Evolutionary conservation across 148 eudicot genomes (phyloP), one percentile per base, ranked within the genome.

Genomic region (Heliosperma pusillum): DNA sequence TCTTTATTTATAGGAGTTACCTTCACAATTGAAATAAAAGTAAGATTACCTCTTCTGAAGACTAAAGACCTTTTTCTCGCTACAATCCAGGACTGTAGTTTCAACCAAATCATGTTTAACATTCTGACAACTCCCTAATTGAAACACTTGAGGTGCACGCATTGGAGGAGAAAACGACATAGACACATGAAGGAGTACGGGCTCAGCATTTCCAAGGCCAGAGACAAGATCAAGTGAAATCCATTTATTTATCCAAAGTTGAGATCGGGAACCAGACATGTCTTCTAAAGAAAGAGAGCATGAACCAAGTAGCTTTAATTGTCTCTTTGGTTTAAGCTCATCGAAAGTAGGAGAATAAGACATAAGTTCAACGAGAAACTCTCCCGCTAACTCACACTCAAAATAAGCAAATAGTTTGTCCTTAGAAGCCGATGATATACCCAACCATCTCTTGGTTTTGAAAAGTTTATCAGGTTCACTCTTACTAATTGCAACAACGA

Each of bases 391-490:
- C 74, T 90, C 86, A 80, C 99, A 96, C 7, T 83, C 85, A 81
- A 96, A 92, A 69, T 26, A 78, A 79, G 97, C 99, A 58, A 90
- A 88, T 74, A 85, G 89, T 76, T 92, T 96, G 64, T 83, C 86
- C 59, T 82, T 84, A 22, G 87, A 84, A 69, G 84, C 87, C 3
- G 97, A 92, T 24, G 79, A 80, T 74, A 96, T 89, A 57, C 74
- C 73, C 62, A 90, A 81, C 72, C 80, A 86, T 77, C 82, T 90
- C 76, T 82, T 87, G 72, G 78, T 73, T 66, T 84, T 81, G 78
- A 92, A 92, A 78, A 92, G 72, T 78, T 47, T 74, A 85, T 96
- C 99, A 45, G 91, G 90, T 44, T 90, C 88, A 42, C 88, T 84
- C 82, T 96, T 96, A 64, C 90, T 83, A 78, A 92, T 86, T 72